Percentiles rank a stretch among this genome's conserved stretches.
Evolutionary conservation across 306 rosid genomes (phyloP).

Genomic region (Begonia loranthoides): DNA sequence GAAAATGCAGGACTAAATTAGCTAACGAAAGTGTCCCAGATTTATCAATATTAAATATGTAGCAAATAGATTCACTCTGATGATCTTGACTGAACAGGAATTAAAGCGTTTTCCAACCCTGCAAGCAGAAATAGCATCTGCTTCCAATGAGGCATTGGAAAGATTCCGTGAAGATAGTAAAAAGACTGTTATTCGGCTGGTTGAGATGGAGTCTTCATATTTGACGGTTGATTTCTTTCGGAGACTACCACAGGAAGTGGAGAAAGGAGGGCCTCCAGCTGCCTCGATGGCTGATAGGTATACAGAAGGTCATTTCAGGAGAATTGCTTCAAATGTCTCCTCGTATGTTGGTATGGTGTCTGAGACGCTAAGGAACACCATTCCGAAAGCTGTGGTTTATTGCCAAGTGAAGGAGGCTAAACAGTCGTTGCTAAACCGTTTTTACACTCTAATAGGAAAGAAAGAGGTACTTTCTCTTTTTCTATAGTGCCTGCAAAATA

Average conservation of each 20-base stretch:
- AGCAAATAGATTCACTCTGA: slow-evolving; percentile 3
- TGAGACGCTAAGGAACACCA: slow-evolving; percentile 66
- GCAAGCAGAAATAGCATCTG: slow-evolving; percentile 78
- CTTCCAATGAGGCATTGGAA: slow-evolving; percentile 71
- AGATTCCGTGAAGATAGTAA: slow-evolving; percentile 78
- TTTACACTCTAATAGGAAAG: slow-evolving; percentile 70
- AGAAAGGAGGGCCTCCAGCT: slow-evolving; percentile 33
- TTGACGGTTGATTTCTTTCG: slow-evolving; percentile 97
- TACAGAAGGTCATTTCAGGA: slow-evolving; percentile 69
- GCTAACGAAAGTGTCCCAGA: background rate
- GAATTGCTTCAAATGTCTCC: slow-evolving; percentile 79
- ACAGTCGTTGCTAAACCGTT: slow-evolving; percentile 58
- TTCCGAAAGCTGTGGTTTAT: slow-evolving; percentile 94
- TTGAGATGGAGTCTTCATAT: slow-evolving; percentile 93
- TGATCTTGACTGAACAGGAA: slow-evolving; percentile 37
- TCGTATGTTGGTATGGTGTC: slow-evolving; percentile 84
- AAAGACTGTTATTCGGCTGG: slow-evolving; percentile 72
- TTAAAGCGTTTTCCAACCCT: slow-evolving; percentile 73
- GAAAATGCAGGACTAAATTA: background rate
- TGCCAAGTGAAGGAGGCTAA: slow-evolving; percentile 92
- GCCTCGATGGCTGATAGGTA: slow-evolving; percentile 48
- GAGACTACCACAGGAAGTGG: slow-evolving; percentile 83
- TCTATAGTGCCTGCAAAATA: background rate
- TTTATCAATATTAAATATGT: background rate
- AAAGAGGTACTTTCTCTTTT: slow-evolving; percentile 53